A percentile compares a stretch with the other conserved stretches of the same genome.
Conservation (phyloP, 371 early-diverging fungal genomes). For the Dinochytrium kinnereticum region DNA sequence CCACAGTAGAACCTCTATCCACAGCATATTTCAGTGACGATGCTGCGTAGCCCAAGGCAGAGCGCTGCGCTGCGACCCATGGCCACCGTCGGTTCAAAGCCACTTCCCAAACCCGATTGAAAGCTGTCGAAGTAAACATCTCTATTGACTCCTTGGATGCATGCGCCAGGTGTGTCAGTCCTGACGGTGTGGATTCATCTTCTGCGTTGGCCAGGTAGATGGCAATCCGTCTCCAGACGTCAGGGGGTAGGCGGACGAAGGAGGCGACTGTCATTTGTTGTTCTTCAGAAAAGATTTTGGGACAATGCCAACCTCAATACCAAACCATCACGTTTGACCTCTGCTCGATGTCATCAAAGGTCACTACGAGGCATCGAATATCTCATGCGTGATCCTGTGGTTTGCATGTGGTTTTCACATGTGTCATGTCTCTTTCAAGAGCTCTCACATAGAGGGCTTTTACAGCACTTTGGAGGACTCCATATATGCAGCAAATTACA, state of each 20-base stretch:
- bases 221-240: conserved; percentile 12
- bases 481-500: too few relatives aligned
- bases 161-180: not conserved
- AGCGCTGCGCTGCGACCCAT: not conserved
- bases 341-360: too few relatives aligned
- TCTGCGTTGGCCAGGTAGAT: not conserved
- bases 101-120: not conserved
- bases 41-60: not conserved
- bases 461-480: too few relatives aligned
- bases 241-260: not conserved
- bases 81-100: not conserved
- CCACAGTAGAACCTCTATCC: not conserved
- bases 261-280: not conserved
- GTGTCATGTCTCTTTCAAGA: too few relatives aligned
- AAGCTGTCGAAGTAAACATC: not conserved
- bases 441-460: too few relatives aligned
- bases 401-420: too few relatives aligned
- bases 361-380: too few relatives aligned
- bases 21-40: not conserved
- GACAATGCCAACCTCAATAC: too few relatives aligned
- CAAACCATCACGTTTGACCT: too few relatives aligned
- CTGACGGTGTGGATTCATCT: not conserved
- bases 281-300: not conserved
- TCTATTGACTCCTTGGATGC: conserved; percentile 1
- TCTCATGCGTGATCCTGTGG: too few relatives aligned